phyloP scores from a whole-genome alignment of 2,329 filamentous ascomycete genomes.

The Nannizzia gypsea region DNA sequence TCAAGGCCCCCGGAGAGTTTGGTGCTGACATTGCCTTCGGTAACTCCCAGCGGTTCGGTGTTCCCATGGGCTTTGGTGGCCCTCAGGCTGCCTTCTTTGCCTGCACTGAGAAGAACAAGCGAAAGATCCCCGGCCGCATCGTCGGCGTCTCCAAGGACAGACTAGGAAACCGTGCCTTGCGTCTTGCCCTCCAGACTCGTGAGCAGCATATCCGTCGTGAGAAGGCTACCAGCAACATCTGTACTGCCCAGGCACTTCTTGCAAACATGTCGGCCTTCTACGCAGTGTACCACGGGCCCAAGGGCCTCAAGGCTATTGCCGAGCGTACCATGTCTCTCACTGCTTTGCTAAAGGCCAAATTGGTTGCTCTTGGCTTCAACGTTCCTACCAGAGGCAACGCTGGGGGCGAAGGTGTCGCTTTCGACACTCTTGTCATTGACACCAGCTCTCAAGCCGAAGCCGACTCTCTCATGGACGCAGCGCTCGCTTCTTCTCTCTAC shows the following conservation, averaged over 20 bases:
- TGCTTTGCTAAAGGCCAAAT: constrained; percentile 53
- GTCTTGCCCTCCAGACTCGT: constrained; percentile 78
- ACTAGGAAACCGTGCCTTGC: constrained; percentile 65
- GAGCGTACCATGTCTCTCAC: constrained; percentile 62
- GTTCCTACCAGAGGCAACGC: constrained; percentile 48
- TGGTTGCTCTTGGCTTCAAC: constrained; percentile 52
- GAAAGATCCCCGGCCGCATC: constrained; percentile 82
- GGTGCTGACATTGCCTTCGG: constrained; percentile 93
- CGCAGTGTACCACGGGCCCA: constrained; percentile 82
- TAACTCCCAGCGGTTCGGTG: constrained; percentile 80
- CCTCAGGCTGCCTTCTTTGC: constrained; percentile 97
- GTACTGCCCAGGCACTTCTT: constrained; percentile 83
- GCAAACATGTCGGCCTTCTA: constrained; percentile 96
- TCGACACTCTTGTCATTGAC: constrained; percentile 69
- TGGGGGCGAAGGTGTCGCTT: constrained; percentile 49
- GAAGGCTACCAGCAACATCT: constrained; percentile 96
- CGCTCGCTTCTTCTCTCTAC: constrained; percentile 45
- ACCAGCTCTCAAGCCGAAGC: constrained; percentile 41
- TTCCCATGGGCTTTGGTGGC: constrained; percentile 82
- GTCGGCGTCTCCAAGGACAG: constrained; percentile 89
- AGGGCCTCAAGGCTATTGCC: constrained; percentile 72
- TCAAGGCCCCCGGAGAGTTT: constrained; percentile 86
- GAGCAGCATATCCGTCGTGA: constrained; percentile 95
- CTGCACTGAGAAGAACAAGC: constrained; percentile 79
- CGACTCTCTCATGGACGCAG: constrained; percentile 40